phyloP scores from a whole-genome alignment of 1,284 basidiomycete genomes.

The Mycosarcoma mackinlayi region DNA sequence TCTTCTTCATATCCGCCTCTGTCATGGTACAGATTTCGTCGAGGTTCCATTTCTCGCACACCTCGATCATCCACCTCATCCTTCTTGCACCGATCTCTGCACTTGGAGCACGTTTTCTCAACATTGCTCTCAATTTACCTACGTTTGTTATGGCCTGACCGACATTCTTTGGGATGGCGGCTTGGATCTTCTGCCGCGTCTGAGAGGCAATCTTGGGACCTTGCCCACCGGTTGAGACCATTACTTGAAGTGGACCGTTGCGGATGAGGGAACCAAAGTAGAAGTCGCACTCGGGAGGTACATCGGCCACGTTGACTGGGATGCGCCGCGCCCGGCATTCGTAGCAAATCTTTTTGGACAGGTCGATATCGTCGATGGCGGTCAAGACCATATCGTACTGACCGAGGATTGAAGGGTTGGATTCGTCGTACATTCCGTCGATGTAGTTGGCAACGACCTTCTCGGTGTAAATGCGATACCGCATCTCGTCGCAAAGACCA shows the following conservation, averaged over 20 bases:
- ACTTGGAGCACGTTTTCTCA: constrained; percentile 82
- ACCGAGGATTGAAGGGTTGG: constrained; percentile 23
- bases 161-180: constrained; percentile 77
- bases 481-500: constrained; percentile 63
- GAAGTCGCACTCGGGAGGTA: constrained; percentile 89
- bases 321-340: constrained; percentile 79
- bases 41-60: constrained; percentile 86
- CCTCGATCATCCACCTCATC: constrained; percentile 94
- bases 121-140: constrained; percentile 76
- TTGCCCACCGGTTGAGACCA: constrained; percentile 95
- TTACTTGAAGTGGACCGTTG: constrained; percentile 88
- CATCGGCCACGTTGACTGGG: constrained; percentile 95
- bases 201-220: constrained; percentile 90
- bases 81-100: constrained; percentile 77
- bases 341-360: constrained; percentile 78
- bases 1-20: constrained; percentile 69
- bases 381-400: constrained; percentile 86
- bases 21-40: constrained; percentile 79
- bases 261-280: constrained; percentile 96
- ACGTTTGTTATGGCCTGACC: constrained; percentile 85
- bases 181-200: constrained; percentile 79
- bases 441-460: constrained; percentile 53
- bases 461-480: constrained; percentile 54
- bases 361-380: constrained; percentile 85
- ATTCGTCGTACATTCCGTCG: constrained; percentile 67